phyloP scores from a whole-genome alignment of 306 rosid genomes.

The Gastrolobium villosum region DNA sequence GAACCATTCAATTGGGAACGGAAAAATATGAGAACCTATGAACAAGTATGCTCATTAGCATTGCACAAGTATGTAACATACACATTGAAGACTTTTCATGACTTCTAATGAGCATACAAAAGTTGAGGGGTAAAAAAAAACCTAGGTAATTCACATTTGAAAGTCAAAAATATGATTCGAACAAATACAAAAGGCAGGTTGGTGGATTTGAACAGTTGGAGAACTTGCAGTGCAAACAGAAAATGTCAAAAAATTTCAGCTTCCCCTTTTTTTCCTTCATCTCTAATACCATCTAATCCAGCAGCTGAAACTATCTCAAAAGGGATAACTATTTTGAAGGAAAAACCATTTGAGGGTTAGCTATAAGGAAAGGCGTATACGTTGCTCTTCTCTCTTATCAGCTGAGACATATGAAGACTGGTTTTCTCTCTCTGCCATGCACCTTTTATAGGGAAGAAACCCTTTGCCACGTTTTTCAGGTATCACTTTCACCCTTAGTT shows the following conservation, averaged over 20 bases:
- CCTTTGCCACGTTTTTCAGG: slow-evolving; percentile 57
- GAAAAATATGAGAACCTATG: slow-evolving; percentile 10
- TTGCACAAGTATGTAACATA: slow-evolving; percentile 25
- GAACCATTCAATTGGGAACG: no score
- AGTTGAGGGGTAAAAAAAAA: neutral
- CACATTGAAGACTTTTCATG: neutral
- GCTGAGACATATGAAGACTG: slow-evolving; percentile 40
- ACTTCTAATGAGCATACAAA: slow-evolving; percentile 23
- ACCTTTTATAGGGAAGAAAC: slow-evolving; percentile 81
- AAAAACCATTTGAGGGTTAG: neutral
- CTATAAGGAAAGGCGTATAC: slow-evolving; percentile 62
- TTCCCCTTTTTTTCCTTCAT: neutral
- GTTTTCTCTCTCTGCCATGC: slow-evolving; percentile 51
- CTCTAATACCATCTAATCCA: slow-evolving; percentile 7
- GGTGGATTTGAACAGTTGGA: slow-evolving; percentile 45
- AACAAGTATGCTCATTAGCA: slow-evolving; percentile 4
- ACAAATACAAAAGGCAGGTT: slow-evolving; percentile 40
- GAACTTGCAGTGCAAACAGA: slow-evolving; percentile 44
- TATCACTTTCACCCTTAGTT: slow-evolving; percentile 50
- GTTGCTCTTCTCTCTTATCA: slow-evolving; percentile 57
- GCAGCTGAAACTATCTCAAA: slow-evolving; percentile 39
- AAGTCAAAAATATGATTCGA: slow-evolving; percentile 17
- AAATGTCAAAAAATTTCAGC: slow-evolving; percentile 47
- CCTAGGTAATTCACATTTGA: slow-evolving; percentile 50
- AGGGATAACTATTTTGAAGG: slow-evolving; percentile 24